Base-by-base conservation (phyloP, 2,329 filamentous ascomycete species). In the Dothideomycetidae sp. region DNA sequence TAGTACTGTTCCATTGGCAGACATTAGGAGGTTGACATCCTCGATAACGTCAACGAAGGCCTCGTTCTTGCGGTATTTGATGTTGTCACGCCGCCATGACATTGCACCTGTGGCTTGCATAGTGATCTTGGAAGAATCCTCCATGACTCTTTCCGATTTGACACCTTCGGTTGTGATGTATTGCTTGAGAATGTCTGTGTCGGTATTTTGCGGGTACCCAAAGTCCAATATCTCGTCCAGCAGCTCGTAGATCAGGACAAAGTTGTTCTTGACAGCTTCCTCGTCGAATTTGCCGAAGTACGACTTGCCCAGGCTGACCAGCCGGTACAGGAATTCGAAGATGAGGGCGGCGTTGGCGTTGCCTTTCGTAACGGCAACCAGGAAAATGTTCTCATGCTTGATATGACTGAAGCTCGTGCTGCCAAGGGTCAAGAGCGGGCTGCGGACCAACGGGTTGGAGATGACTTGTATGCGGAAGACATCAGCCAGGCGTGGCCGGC, bases 391-490 rank as follows among this genome's bases (percentile, higher is more conserved):
- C 58, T 98, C 90, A 64, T 94, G 88, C 61, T 93, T 94, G 63
- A 98, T 88, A 76, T 98, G 90, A 68, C 85, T 93, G 62, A 98
- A 98, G 32, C 92, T 98, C 40, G 90, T 98, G 58, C 84, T 93
- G 46, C 92, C 90, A 41, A 98, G 75, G 3, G 90, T 98, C 51
- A 98, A 70, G 62, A 98, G 96, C 42, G 90, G 90, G 48, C 90
- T 96, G 49, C 92, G 84, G 43, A 98, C 90, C 60, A 94, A 85
- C 37, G 90, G 79, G 59, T 98, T 98, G 51, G 85, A 93, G 59
- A 98, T 96, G 64, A 98, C 88, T 58, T 98, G 90, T 60, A 98
- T 98, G 61, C 90, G 86, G 64, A 98, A 98, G 65, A 98, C 88
- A 58, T 98, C 90, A 64, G 90, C 90, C 47, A 98, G 81, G 37